Base-by-base conservation (phyloP, 2,329 filamentous ascomycete genomes). In the Penicillium sp. region DNA sequence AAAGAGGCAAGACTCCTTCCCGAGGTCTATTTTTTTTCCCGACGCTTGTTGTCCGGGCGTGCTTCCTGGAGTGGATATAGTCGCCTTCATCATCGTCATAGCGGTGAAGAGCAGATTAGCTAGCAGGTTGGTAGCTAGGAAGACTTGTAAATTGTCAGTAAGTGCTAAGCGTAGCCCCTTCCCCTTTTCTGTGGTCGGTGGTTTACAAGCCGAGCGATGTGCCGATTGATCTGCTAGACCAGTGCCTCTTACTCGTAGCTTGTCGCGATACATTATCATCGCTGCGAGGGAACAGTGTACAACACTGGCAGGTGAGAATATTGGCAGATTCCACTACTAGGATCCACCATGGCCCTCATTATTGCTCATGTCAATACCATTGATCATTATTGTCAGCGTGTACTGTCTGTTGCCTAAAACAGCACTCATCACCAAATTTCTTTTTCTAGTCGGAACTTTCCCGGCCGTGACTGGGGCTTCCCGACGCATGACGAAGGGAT, bases 291-390 rank as follows among this genome's bases (percentile, higher is more conserved):
- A 19, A 40, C 50, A 43, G 50, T 50, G 33, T 36, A 35, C 50
- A 46, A 33, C 36, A 39, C 33, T 62, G 55, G 57, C 59, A 64
- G 59, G 54, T 53, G 58, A 55, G 60, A 60, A 60, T 64, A 55
- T 56, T 55, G 52, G 35, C 33, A 46, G 46, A 64, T 60, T 58
- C 62, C 60, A 22, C 22, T 22, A 60, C 57, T 31, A 51, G 5
- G 54, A 59, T 60, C 60, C 50, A 56, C 56, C 35, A 39, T 11
- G 14, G 18, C n/a, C 36, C 27, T 11, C 11, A 27, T 39, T 39
- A 5, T 22, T 31, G 19, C 14, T 9, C 44, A 14, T 0, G 9
- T 35, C 14, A 16, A 16, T 44, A 22, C 22, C 11, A 33, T 49
- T 14, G 31, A 31, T 31, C 9, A 31, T 31, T 9, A 31, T 31